Evolutionary conservation across 805 yeast genomes (phyloP), one percentile per base, ranked within the genome.

Genomic region (Vanderwaltozyma verrucispora): DNA sequence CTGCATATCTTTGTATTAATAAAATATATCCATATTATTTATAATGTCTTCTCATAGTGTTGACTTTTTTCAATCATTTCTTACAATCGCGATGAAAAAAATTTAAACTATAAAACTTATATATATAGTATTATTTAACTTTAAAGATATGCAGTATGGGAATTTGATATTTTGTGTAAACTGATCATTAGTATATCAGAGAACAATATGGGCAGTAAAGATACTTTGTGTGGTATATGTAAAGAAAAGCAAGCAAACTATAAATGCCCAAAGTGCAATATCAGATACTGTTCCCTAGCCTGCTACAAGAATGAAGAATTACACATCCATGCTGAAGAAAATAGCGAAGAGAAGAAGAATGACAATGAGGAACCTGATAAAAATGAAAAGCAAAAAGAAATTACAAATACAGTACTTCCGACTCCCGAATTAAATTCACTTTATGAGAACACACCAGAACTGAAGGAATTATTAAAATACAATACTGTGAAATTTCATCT

Each of bases 401-500:
- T n/a, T n/a, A n/a, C n/a, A n/a, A n/a, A n/a, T 7, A 31, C 14
- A 15, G 11, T 18, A 7, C 20, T 41, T 6, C 32, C 29, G 10
- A 43, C 47, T n/a, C 37, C 44, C 2, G 38, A 51, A 28, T 54
- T 66, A 21, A 45, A 45, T 19, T 48, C 51, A 11, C 44, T 74
- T 1, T 39, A 66, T 3, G 60, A 62, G 1, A 48, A 59, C 12
- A 65, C 75, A 14, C 55, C 57, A 29, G 49, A 62, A 8, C 55
- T 74, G 40, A 59, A 75, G 28, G 57, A 60, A 23, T 63, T 71
- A 27, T 71, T 79, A 10, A 56, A 72, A 4, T 62, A 54, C 40
- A 60, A 57, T 35, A 58, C 64, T 1, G 64, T 80, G 2, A 78
- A 75, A 45, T 67, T 74, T 35, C 83, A 80, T 48, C 46, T 80